Evolutionary conservation across 2,329 filamentous ascomycete species (phyloP).

Genomic region (Phyllosticta citrichinensis): DNA sequence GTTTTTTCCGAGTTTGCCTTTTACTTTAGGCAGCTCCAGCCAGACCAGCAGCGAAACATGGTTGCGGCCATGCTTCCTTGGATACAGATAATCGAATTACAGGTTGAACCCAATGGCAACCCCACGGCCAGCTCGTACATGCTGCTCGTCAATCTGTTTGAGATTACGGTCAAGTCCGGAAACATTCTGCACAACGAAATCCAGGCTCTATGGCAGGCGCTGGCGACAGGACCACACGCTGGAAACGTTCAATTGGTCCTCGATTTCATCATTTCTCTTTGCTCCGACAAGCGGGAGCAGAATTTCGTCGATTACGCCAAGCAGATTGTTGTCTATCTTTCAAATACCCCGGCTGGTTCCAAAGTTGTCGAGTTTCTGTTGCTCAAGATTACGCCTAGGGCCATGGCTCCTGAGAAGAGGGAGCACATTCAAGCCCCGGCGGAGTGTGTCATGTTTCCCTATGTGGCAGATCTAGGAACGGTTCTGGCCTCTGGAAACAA

Average conservation of each 20-base stretch:
- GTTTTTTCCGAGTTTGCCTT: conserved; percentile 93
- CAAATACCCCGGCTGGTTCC: conserved; percentile 71
- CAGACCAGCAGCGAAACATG: conserved; percentile 81
- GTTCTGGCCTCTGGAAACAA: conserved; percentile 83
- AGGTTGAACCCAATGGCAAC: conserved; percentile 82
- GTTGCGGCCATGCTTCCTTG: conserved; percentile 90
- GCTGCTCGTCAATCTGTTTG: conserved; percentile 84
- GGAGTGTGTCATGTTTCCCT: conserved; percentile 68
- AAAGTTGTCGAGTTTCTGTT: conserved; percentile 92
- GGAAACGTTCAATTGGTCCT: conserved; percentile 91
- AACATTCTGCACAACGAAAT: conserved; percentile 89
- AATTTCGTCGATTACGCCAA: conserved; percentile 98
- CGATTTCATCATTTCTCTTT: conserved; percentile 92
- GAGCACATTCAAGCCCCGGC: conserved; percentile 43
- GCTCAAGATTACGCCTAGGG: conserved; percentile 82
- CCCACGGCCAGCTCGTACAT: conserved; percentile 91
- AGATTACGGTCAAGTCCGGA: conserved; percentile 90
- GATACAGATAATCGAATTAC: conserved; percentile 89
- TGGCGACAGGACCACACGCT: conserved; percentile 83
- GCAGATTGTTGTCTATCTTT: conserved; percentile 93
- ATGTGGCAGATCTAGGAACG: conserved; percentile 74
- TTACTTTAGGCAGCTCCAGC: conserved; percentile 80
- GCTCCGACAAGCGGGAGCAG: conserved; percentile 86
- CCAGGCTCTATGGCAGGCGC: conserved; percentile 91
- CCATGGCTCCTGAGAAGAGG: conserved; percentile 65